Evolutionary conservation across 345 rosid species (phyloP).

Genomic region (Murraya koenigii): DNA sequence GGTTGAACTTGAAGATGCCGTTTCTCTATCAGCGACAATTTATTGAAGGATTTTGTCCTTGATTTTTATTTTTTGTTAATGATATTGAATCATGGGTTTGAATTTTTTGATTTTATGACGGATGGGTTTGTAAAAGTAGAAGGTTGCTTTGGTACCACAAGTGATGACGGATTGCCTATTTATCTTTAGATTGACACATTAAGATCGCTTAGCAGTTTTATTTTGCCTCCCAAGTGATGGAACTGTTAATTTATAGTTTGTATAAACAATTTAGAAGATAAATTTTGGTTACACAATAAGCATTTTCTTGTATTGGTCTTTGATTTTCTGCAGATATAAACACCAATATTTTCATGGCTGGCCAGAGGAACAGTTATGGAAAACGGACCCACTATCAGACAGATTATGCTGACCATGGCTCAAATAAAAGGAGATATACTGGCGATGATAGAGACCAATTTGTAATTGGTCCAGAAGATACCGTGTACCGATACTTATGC

Average conservation of each 20-base stretch:
- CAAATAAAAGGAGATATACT: slow-evolving; percentile 65
- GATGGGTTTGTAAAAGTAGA: neutral
- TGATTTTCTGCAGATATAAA: slow-evolving; percentile 13
- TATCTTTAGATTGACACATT: neutral
- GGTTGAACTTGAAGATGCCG: neutral
- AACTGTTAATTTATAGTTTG: neutral
- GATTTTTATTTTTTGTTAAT: neutral
- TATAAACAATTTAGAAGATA: neutral
- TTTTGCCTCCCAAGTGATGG: neutral
- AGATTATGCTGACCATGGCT: slow-evolving; percentile 57
- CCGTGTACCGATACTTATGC: slow-evolving; percentile 83
- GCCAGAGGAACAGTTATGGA: slow-evolving; percentile 77
- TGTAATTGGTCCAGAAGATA: slow-evolving; percentile 62
- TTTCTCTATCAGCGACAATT: neutral
- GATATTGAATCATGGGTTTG: neutral
- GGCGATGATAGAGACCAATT: slow-evolving; percentile 74
- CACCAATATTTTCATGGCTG: slow-evolving; percentile 45
- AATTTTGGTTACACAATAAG: neutral
- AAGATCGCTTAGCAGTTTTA: neutral
- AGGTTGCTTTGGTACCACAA: neutral
- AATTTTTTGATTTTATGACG: neutral
- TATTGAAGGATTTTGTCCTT: neutral
- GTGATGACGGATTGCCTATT: neutral
- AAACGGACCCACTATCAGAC: slow-evolving; percentile 77
- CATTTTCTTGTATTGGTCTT: neutral